Conservation (phyloP, 1,284 basidiomycete species). For the Cutaneotrichosporon sp. region DNA sequence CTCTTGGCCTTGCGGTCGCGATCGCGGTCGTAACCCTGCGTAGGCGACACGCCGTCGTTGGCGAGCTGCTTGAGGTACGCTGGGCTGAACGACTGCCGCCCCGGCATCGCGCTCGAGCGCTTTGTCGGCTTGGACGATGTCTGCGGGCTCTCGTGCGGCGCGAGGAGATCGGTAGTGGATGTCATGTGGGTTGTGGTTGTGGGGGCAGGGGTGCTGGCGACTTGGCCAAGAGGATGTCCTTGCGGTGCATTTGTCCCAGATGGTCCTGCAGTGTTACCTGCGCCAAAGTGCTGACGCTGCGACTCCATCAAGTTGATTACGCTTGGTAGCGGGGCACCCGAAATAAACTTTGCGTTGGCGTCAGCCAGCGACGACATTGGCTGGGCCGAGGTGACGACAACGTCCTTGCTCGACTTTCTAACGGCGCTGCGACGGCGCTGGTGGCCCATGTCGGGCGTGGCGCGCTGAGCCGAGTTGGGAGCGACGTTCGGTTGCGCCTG, state of each 20-base stretch:
- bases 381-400: constrained; percentile 54
- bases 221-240: constrained; percentile 1
- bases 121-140: constrained; percentile 28
- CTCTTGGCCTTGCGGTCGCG: constrained; percentile 84
- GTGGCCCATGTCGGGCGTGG: constrained; percentile 4
- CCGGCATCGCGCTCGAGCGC: constrained; percentile 42
- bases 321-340: constrained; percentile 48
- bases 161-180: constrained; percentile 6
- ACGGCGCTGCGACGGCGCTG: constrained; percentile 29
- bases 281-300: constrained; percentile 17
- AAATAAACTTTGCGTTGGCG: constrained; percentile 58
- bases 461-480: background rate
- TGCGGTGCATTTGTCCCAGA: background rate
- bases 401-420: constrained; percentile 57
- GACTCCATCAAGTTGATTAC: constrained; percentile 46
- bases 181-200: constrained; percentile 15
- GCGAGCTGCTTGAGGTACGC: constrained; percentile 42
- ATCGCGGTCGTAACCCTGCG: constrained; percentile 49
- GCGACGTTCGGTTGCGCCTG: background rate
- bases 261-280: background rate
- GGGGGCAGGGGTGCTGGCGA: constrained; percentile 3
- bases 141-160: constrained; percentile 11
- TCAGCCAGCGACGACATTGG: constrained; percentile 61
- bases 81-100: constrained; percentile 28
- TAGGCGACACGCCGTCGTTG: constrained; percentile 23